phyloP scores from a whole-genome alignment of 208 protist genomes.

The Trypanosoma cruzi region DNA sequence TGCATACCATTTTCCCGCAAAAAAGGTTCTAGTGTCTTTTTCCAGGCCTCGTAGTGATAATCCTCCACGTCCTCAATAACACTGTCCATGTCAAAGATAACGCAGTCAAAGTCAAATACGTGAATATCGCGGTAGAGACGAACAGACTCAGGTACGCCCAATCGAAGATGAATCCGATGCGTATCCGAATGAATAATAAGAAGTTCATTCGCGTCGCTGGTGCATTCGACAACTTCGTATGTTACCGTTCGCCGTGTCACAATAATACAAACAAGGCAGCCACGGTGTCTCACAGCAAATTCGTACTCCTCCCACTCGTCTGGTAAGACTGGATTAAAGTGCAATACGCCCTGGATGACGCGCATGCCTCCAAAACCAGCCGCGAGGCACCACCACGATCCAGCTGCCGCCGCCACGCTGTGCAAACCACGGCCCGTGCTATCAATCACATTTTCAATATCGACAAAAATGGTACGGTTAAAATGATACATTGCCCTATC shows the following conservation, averaged over 20 bases:
- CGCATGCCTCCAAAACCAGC: constrained; percentile 86
- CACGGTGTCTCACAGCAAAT: constrained; percentile 73
- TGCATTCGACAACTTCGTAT: constrained; percentile 66
- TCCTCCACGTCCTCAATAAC: constrained; percentile 81
- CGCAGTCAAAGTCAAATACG: constrained; percentile 88
- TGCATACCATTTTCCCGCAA: constrained; percentile 41
- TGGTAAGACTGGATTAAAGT: constrained; percentile 83
- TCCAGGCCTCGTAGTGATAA: constrained; percentile 89
- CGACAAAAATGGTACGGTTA: constrained; percentile 54
- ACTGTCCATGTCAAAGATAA: constrained; percentile 90
- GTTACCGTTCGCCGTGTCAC: constrained; percentile 69
- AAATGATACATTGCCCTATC: constrained; percentile 71
- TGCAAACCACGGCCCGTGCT: constrained; percentile 82
- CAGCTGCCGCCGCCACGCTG: constrained; percentile 66
- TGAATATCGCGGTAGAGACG: constrained; percentile 71
- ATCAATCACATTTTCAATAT: constrained; percentile 77
- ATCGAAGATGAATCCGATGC: constrained; percentile 62
- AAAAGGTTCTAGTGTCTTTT: constrained; percentile 71
- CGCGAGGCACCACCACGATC: constrained; percentile 81
- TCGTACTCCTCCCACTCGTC: constrained; percentile 79
- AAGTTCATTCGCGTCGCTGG: constrained; percentile 44
- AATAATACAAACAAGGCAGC: constrained; percentile 72
- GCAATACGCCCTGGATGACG: constrained; percentile 64
- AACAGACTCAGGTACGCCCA: constrained; percentile 58
- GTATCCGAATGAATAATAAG: constrained; percentile 76